These are phyloP conservation scores for Venturia aucupariae DNA, from an alignment of 2,329 filamentous ascomycete species.

Conservation along the genomic window DNA sequence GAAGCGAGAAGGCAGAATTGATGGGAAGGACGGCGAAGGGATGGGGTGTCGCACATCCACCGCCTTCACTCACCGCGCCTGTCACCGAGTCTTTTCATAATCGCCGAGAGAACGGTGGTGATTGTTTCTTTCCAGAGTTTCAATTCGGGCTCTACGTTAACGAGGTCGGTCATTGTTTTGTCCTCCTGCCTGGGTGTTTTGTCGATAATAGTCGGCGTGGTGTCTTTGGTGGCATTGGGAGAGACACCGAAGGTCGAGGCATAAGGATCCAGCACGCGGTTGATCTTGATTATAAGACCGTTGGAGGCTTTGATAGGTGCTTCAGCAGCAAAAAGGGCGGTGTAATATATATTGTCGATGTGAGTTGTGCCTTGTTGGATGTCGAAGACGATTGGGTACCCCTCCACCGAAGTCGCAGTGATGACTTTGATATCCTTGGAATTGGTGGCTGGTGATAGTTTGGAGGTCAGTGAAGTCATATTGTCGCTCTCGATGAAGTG, in stretches of 20 bases:
- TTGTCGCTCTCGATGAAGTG: neutral
- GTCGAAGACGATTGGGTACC: neutral
- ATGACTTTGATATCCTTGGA: neutral
- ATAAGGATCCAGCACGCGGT: constrained; percentile 2
- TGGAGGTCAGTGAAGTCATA: neutral
- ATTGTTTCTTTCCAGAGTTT: neutral
- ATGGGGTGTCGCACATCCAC: neutral
- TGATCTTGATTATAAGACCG: neutral
- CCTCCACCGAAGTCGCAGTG: neutral
- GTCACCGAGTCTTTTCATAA: constrained; percentile 3
- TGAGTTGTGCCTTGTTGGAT: neutral
- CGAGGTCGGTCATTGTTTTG: constrained; percentile 8
- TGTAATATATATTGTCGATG: neutral
- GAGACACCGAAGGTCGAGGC: neutral
- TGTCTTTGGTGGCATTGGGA: neutral
- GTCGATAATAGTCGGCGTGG: neutral
- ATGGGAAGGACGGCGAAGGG: neutral
- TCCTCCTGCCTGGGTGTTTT: neutral
- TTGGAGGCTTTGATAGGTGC: neutral
- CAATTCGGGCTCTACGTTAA: neutral
- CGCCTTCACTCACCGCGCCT: neutral
- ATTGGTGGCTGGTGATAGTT: no score
- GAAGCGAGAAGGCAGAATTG: neutral
- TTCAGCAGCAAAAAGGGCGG: neutral
- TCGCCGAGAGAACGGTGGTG: neutral